Evolutionary conservation across 2,329 filamentous ascomycete species (phyloP).

Genomic region (Diaporthe australafricana): DNA sequence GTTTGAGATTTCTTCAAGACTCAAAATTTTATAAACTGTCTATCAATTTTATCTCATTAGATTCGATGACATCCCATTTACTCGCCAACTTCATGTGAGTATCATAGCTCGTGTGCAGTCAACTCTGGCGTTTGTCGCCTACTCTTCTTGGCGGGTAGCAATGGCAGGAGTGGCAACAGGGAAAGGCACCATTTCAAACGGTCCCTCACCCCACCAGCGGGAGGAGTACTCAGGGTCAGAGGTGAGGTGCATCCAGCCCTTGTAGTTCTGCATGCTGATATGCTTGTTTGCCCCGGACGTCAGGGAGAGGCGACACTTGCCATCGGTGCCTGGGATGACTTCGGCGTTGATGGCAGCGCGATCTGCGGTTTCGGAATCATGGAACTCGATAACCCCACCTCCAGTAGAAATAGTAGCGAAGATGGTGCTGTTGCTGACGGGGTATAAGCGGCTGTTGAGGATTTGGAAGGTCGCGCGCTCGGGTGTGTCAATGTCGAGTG

Average conservation of each 20-base stretch:
- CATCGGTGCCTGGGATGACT: background rate
- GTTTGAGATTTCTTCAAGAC: no score
- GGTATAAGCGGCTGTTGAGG: background rate
- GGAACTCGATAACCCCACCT: background rate
- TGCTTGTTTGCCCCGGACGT: background rate
- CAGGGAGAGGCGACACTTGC: constrained; percentile 12
- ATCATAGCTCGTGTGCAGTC: background rate
- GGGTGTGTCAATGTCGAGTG: constrained; percentile 4
- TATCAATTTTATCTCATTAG: background rate
- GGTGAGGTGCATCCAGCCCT: constrained; percentile 21
- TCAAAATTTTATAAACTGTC: background rate
- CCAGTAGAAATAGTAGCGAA: constrained; percentile 28
- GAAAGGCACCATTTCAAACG: constrained; percentile 19
- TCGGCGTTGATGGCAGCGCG: background rate
- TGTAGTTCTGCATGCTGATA: constrained; percentile 18
- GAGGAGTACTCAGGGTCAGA: constrained; percentile 15
- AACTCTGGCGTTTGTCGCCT: background rate
- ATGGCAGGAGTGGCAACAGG: background rate
- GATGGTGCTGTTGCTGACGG: constrained; percentile 54
- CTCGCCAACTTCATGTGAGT: background rate
- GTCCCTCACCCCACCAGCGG: constrained; percentile 3
- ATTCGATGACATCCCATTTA: background rate
- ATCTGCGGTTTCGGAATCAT: background rate
- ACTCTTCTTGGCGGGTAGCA: background rate
- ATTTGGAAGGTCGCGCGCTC: constrained; percentile 19